phyloP scores from a whole-genome alignment of 2,329 filamentous ascomycete species.

The Fusarium denticulatum region DNA sequence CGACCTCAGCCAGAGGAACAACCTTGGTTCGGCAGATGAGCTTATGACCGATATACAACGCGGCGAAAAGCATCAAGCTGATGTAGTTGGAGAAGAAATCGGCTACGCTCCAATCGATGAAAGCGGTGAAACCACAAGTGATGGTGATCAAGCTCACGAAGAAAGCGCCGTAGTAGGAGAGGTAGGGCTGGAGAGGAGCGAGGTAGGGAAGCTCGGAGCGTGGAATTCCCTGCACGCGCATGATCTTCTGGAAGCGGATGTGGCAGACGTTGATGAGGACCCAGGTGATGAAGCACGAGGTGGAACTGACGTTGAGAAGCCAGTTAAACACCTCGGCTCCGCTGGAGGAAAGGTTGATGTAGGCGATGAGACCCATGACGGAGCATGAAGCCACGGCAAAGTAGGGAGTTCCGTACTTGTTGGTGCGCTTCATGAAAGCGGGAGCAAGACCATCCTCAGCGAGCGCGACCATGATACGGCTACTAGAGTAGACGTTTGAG shows the following conservation, averaged over 20 bases:
- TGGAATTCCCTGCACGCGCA: slow-evolving; percentile 65
- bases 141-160: slow-evolving; percentile 72
- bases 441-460: slow-evolving; percentile 73
- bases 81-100: slow-evolving; percentile 73
- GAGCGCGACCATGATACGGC: slow-evolving; percentile 73
- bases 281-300: slow-evolving; percentile 78
- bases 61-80: slow-evolving; percentile 70
- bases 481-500: slow-evolving; percentile 79
- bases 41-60: slow-evolving; percentile 71
- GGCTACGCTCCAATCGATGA: slow-evolving; percentile 69
- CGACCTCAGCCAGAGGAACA: slow-evolving; percentile 50
- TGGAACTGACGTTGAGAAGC: slow-evolving; percentile 76
- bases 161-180: slow-evolving; percentile 72
- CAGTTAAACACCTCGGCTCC: slow-evolving; percentile 74
- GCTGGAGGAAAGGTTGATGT: slow-evolving; percentile 70
- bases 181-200: slow-evolving; percentile 70
- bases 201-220: slow-evolving; percentile 68
- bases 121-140: slow-evolving; percentile 75
- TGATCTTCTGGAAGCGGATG: slow-evolving; percentile 71
- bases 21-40: slow-evolving; percentile 53
- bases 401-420: slow-evolving; percentile 70
- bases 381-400: slow-evolving; percentile 64
- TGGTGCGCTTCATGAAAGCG: slow-evolving; percentile 66
- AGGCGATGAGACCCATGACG: slow-evolving; percentile 70
- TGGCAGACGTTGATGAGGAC: slow-evolving; percentile 72